Evolutionary conservation across 495 filamentous ascomycete genomes (phyloP), one percentile per base, ranked within the genome.

Genomic region (Penicillium antarcticum): DNA sequence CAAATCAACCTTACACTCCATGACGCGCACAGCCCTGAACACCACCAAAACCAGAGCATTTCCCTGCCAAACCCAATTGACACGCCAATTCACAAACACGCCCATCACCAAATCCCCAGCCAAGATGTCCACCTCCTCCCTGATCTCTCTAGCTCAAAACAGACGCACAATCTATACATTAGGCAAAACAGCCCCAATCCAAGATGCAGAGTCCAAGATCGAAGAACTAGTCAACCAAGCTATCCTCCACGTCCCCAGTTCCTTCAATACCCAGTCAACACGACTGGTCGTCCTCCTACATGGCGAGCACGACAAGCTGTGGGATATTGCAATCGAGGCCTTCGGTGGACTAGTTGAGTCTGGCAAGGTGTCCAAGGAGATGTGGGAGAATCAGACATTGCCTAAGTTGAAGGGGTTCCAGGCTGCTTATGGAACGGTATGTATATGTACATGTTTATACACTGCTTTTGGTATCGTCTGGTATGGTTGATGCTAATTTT

Each of bases 251-350:
- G 64, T 65, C 18, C 79, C 79, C 50, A 77, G 71, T 52, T 63
- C 79, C 6, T 82, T 80, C 69, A 80, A 82, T 63, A 79, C 76
- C 29, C 79, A 82, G 51, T 77, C 79, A 24, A 76, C 74, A 1
- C 75, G 79, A 12, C 36, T 76, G 14, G 68, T 79, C 12, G 62
- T 81, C 1, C 57, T 80, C 11, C 51, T 81, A 43, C 65, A 72
- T 34, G 53, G 70, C 14, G 70, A 81, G 53, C 79, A 80, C 55
- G 68, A 77, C 49, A 64, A 69, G 42, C 68, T 79, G 4, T 82
- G 79, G 79, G 71, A 79, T 52, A 57, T 79, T 41, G 68, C 65
- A 18, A 67, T 64, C 10, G 66, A 75, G 12, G 52, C 62, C 4
- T 72, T 80, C 44, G 58, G 65, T 51, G 55, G 56, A 1, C 66